phyloP scores from a whole-genome alignment of 2,329 filamentous ascomycete genomes.

The Penicillium sp. region DNA sequence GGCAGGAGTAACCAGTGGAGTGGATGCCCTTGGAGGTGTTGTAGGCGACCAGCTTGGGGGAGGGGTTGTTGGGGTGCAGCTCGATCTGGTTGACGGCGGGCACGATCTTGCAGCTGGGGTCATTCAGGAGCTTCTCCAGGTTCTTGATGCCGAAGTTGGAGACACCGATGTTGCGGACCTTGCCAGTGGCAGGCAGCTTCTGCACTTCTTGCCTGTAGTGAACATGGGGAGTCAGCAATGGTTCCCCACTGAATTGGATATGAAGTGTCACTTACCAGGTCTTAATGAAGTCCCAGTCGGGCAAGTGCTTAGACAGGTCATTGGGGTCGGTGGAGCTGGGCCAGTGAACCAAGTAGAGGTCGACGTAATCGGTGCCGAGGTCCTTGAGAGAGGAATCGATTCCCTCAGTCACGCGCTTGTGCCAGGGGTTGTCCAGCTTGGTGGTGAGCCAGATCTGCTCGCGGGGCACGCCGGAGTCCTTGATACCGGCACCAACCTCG shows the following conservation, averaged over 20 bases:
- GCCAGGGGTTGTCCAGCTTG: constrained; percentile 67
- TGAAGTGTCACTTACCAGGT: constrained; percentile 54
- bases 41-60: constrained; percentile 55
- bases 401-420: constrained; percentile 62
- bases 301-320: constrained; percentile 60
- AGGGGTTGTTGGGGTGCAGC: constrained; percentile 68
- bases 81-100: constrained; percentile 58
- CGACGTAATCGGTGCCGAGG: constrained; percentile 66
- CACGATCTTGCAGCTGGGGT: constrained; percentile 57
- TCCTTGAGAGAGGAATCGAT: constrained; percentile 63
- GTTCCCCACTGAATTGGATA: background rate
- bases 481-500: constrained; percentile 66
- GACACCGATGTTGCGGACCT: constrained; percentile 78
- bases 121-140: constrained; percentile 71
- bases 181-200: constrained; percentile 51
- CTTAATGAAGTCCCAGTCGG: constrained; percentile 79
- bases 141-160: constrained; percentile 84
- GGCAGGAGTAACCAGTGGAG: constrained; percentile 56
- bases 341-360: constrained; percentile 73
- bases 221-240: background rate
- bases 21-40: constrained; percentile 56
- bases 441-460: constrained; percentile 68
- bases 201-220: constrained; percentile 39
- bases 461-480: constrained; percentile 64
- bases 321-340: constrained; percentile 56